Percentiles rank a stretch among this genome's conserved stretches.
Evolutionary conservation across 1,284 basidiomycete species (phyloP).

Genomic region (Ceratobasidium sp.): DNA sequence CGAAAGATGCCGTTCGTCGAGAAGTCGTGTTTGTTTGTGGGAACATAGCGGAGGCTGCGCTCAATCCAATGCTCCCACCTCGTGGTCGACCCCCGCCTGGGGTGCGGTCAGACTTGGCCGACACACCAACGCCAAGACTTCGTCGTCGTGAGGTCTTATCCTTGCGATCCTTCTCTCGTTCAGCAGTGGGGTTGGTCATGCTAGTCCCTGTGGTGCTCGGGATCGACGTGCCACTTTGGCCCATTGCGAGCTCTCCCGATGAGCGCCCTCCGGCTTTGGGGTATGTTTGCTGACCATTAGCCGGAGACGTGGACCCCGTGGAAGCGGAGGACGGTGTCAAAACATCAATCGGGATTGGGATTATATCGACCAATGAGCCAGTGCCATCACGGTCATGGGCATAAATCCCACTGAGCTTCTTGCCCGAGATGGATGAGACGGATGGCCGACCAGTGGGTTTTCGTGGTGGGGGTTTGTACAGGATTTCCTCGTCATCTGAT

Average conservation of each 20-base stretch:
- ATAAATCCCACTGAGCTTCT: slow-evolving; percentile 32
- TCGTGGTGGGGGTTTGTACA: slow-evolving; percentile 61
- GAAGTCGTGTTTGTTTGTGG: slow-evolving; percentile 45
- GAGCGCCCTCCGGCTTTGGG: slow-evolving; percentile 70
- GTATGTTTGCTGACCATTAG: slow-evolving; percentile 55
- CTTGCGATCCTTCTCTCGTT: slow-evolving; percentile 55
- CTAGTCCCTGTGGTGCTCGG: slow-evolving; percentile 56
- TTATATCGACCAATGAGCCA: slow-evolving; percentile 31
- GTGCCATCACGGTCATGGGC: slow-evolving; percentile 29
- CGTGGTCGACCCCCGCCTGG: slow-evolving; percentile 61
- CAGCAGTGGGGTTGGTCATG: slow-evolving; percentile 6
- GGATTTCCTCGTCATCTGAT: slow-evolving; percentile 79
- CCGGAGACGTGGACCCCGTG: slow-evolving; percentile 52
- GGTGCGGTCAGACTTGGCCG: slow-evolving; percentile 57
- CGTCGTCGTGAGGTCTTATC: slow-evolving; percentile 63
- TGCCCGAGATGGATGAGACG: slow-evolving; percentile 38
- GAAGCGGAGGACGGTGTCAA: slow-evolving; percentile 45
- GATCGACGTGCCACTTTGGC: slow-evolving; percentile 64
- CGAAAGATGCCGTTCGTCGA: slow-evolving; percentile 40
- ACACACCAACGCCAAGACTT: slow-evolving; percentile 65
- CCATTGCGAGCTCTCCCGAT: slow-evolving; percentile 80
- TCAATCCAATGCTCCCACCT: slow-evolving; percentile 64
- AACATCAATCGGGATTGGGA: slow-evolving; percentile 21
- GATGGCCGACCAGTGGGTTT: slow-evolving; percentile 40
- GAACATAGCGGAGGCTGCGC: slow-evolving; percentile 55